These are phyloP conservation scores for Heliocybe sulcata DNA, from an alignment of 1,284 basidiomycete genomes.

Conservation along the genomic window DNA sequence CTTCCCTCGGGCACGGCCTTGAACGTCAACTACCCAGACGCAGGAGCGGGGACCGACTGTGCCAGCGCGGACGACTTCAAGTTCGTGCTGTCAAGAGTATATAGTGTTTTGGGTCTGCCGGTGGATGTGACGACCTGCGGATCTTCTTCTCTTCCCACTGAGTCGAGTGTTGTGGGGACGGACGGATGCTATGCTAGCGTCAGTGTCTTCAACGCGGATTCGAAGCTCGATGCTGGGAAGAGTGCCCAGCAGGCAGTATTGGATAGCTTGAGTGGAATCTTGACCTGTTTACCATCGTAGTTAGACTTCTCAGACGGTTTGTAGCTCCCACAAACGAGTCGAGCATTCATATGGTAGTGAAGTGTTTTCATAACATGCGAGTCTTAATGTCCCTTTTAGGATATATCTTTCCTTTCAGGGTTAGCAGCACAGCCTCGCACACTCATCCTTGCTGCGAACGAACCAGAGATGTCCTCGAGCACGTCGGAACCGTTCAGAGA, in stretches of 20 bases:
- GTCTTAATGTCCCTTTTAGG: too few species aligned
- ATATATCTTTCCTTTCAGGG: too few species aligned
- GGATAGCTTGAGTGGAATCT: constrained; percentile 18
- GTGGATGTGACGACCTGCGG: constrained; percentile 39
- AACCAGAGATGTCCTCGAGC: background rate
- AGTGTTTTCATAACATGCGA: too few species aligned
- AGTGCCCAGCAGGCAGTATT: constrained; percentile 30
- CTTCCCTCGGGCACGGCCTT: constrained; percentile 33
- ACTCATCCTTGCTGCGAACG: too few species aligned
- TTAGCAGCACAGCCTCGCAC: too few species aligned
- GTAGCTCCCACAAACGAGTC: too few species aligned
- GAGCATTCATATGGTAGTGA: too few species aligned
- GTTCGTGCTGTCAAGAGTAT: constrained; percentile 39
- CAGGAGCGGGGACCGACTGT: constrained; percentile 26
- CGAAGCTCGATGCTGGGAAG: constrained; percentile 34
- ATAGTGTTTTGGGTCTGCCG: constrained; percentile 16
- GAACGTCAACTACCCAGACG: constrained; percentile 42
- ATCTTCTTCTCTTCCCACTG: constrained; percentile 29
- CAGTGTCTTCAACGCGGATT: constrained; percentile 37
- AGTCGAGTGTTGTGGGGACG: constrained; percentile 25
- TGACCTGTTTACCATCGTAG: background rate
- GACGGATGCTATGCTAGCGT: constrained; percentile 37
- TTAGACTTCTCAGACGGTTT: background rate
- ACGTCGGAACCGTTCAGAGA: background rate
- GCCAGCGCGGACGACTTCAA: constrained; percentile 26